These are phyloP conservation scores for Rosa persica DNA, from an alignment of 306 rosid species.

Conservation along the genomic window DNA sequence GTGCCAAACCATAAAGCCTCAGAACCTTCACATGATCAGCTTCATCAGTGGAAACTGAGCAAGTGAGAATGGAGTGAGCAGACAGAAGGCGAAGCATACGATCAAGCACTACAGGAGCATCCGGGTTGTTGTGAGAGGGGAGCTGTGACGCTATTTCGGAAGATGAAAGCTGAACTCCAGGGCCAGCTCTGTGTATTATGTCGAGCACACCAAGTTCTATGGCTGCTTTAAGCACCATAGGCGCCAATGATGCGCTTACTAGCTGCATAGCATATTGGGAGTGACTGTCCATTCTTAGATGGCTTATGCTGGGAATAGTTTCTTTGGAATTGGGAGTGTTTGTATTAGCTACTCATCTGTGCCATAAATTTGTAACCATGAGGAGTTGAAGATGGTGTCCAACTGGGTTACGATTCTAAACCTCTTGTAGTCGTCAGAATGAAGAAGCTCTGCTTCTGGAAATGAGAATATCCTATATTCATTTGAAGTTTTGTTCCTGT, in stretches of 20 bases:
- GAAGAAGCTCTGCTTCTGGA: background rate
- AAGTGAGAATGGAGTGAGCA: conserved; percentile 16
- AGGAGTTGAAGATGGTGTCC: conserved; percentile 5
- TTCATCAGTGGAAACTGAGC: conserved; percentile 14
- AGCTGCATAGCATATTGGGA: conserved; percentile 25
- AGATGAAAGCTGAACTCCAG: conserved; percentile 19
- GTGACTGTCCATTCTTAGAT: conserved; percentile 1
- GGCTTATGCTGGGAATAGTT: background rate
- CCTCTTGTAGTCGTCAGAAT: background rate
- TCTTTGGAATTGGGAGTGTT: background rate
- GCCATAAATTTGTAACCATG: background rate
- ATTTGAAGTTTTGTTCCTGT: background rate
- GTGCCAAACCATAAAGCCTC: conserved; percentile 25
- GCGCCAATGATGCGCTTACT: conserved; percentile 18
- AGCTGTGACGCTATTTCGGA: conserved; percentile 31
- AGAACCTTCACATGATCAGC: conserved; percentile 1
- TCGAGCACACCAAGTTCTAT: conserved; percentile 31
- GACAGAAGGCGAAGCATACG: conserved; percentile 25
- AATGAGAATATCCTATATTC: background rate
- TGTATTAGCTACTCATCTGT: background rate
- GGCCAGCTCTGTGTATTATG: conserved; percentile 26
- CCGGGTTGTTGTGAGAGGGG: conserved; percentile 4
- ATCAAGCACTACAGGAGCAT: conserved; percentile 22
- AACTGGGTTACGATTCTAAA: background rate
- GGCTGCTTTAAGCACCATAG: conserved; percentile 29